These are phyloP conservation scores for Aspergillus sp. DNA, from an alignment of 2,329 filamentous ascomycete species.

Conservation along the genomic window DNA sequence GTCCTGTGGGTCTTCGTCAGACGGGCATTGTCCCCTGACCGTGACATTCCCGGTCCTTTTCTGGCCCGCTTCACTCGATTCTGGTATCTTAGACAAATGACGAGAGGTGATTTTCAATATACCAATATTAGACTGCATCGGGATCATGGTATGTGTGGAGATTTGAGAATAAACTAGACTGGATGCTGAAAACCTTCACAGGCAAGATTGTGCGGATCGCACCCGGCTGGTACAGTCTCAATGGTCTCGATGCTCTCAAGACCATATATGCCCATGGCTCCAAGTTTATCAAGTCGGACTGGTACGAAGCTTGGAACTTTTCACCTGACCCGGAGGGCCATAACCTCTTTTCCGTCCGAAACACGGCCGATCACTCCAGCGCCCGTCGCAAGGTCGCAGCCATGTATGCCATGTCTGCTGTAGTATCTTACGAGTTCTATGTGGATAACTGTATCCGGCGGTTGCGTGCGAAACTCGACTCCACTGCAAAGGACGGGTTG, in stretches of 20 bases:
- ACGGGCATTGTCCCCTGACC: slow-evolving; percentile 31
- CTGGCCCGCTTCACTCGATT: slow-evolving; percentile 69
- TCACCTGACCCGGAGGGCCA: not conserved
- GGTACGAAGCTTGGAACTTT: not conserved
- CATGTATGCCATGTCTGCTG: slow-evolving; percentile 19
- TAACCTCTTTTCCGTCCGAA: slow-evolving; percentile 70
- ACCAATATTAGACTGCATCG: slow-evolving; percentile 70
- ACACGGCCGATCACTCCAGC: slow-evolving; percentile 17
- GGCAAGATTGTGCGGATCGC: slow-evolving; percentile 70
- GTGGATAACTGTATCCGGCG: slow-evolving; percentile 16
- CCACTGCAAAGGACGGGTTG: not conserved
- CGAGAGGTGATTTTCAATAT: slow-evolving; percentile 63
- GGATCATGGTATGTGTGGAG: slow-evolving; percentile 57
- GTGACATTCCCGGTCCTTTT: slow-evolving; percentile 62
- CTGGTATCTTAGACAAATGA: slow-evolving; percentile 74
- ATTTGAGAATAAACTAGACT: too few relatives aligned
- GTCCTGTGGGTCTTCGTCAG: not conserved
- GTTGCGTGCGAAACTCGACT: slow-evolving; percentile 15
- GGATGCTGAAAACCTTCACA: not conserved
- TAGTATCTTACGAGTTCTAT: slow-evolving; percentile 20
- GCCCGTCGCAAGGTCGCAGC: slow-evolving; percentile 20
- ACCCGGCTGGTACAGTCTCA: slow-evolving; percentile 71
- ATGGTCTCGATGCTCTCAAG: slow-evolving; percentile 72
- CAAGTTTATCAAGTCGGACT: not conserved
- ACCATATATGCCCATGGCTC: slow-evolving; percentile 62